Percentiles rank a stretch among this genome's conserved stretches.
These are phyloP conservation scores for Neurospora sp. DNA, from an alignment of 495 filamentous ascomycete species.

Conservation along the genomic window DNA sequence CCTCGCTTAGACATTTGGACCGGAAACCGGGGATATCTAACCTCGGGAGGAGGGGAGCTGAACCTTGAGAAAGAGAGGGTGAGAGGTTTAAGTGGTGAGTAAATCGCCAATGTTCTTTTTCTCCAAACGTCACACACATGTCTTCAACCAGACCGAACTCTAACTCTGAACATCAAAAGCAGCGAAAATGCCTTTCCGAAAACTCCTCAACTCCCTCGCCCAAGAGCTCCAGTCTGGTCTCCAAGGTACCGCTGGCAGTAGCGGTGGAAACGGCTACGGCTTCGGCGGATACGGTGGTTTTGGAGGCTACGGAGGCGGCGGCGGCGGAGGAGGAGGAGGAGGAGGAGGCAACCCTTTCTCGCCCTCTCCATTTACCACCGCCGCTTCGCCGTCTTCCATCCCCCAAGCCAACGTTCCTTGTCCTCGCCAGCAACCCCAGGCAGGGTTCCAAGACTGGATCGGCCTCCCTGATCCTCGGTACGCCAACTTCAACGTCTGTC, in stretches of 20 bases:
- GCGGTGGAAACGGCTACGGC: background rate
- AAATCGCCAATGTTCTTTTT: background rate
- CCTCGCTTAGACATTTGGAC: background rate
- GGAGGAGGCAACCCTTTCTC: background rate
- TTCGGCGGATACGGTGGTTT: background rate
- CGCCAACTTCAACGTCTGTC: conserved; percentile 5
- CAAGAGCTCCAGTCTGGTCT: background rate
- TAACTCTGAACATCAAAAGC: background rate
- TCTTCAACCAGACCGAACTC: background rate
- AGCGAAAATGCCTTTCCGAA: conserved; percentile 14
- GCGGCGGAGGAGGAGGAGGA: background rate
- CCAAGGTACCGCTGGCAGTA: background rate
- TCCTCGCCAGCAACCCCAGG: conserved; percentile 5
- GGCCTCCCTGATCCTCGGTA: background rate
- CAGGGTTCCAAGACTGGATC: conserved; percentile 3
- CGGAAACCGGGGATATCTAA: background rate
- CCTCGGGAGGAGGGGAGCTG: background rate
- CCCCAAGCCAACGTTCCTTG: background rate
- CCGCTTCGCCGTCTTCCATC: background rate
- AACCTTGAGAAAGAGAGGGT: background rate
- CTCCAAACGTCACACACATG: background rate
- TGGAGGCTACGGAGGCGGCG: background rate
- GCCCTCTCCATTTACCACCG: background rate
- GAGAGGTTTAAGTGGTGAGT: background rate
- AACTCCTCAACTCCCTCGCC: background rate